Percentiles rank a stretch among this genome's conserved stretches.
Conservation (phyloP, 2,329 filamentous ascomycete species). For the Scedosporium aurantiacum region DNA sequence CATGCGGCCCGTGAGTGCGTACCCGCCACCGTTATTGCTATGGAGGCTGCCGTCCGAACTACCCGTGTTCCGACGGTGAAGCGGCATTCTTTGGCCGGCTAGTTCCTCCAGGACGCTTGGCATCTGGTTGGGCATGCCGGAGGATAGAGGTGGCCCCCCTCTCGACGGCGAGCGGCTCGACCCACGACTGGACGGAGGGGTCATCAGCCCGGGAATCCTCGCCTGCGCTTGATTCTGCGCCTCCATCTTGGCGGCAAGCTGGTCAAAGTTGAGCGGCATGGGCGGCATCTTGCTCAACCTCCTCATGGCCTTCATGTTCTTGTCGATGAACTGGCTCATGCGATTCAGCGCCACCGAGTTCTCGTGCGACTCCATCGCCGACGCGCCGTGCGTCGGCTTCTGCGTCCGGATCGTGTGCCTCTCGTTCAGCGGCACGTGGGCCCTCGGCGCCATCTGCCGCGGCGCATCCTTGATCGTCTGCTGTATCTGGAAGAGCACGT, state of each 20-base stretch:
- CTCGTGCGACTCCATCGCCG: conserved; percentile 28
- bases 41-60: conserved; percentile 11
- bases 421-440: conserved; percentile 25
- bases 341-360: conserved; percentile 29
- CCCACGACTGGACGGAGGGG: conserved; percentile 22
- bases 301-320: conserved; percentile 30
- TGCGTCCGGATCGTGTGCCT: conserved; percentile 27
- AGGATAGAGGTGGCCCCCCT: conserved; percentile 11
- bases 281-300: conserved; percentile 28
- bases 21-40: conserved; percentile 8
- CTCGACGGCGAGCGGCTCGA: conserved; percentile 18
- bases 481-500: conserved; percentile 30
- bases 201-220: conserved; percentile 9
- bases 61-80: conserved; percentile 11
- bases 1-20: conserved; percentile 2
- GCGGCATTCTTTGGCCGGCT: conserved; percentile 5
- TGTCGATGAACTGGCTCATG: conserved; percentile 33
- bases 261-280: conserved; percentile 20
- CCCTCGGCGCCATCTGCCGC: neutral
- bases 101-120: conserved; percentile 9
- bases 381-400: conserved; percentile 20
- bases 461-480: conserved; percentile 18
- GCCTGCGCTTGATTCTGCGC: conserved; percentile 10
- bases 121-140: conserved; percentile 9
- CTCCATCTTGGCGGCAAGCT: conserved; percentile 17